phyloP scores from a whole-genome alignment of 495 filamentous ascomycete genomes.

The Usnea hakonensis region DNA sequence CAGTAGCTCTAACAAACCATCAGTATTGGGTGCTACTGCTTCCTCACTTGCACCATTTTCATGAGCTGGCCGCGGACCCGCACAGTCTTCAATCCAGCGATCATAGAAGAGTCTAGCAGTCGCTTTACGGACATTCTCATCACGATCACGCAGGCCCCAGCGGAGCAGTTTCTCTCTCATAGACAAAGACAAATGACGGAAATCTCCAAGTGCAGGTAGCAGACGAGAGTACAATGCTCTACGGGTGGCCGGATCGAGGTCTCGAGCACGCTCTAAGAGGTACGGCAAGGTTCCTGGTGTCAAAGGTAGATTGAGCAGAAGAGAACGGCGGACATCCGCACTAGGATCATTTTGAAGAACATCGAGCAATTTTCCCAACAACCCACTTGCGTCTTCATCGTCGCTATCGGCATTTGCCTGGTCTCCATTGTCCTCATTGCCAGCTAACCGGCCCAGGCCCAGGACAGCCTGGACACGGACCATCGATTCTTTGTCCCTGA shows the following conservation, averaged over 20 bases:
- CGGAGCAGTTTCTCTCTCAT: conserved; percentile 94
- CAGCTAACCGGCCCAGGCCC: conserved; percentile 74
- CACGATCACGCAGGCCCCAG: conserved; percentile 90
- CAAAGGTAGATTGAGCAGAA: conserved; percentile 84
- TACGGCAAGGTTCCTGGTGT: conserved; percentile 75
- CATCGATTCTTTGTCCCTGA: conserved; percentile 86
- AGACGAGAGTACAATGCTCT: conserved; percentile 81
- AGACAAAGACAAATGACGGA: conserved; percentile 86
- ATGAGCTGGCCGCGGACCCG: conserved; percentile 47
- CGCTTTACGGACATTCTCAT: conserved; percentile 89
- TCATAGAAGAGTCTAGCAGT: conserved; percentile 85
- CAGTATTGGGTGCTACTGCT: conserved; percentile 54
- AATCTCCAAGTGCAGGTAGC: conserved; percentile 85
- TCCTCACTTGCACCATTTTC: conserved; percentile 40
- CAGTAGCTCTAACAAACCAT: conserved; percentile 77
- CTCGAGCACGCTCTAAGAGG: conserved; percentile 82
- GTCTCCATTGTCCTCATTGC: conserved; percentile 69
- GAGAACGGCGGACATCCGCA: conserved; percentile 79
- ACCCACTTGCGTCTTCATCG: conserved; percentile 46
- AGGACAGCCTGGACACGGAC: conserved; percentile 92
- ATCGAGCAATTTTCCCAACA: conserved; percentile 78
- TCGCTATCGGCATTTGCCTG: conserved; percentile 59
- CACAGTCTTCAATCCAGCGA: conserved; percentile 93
- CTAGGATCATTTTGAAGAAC: conserved; percentile 91
- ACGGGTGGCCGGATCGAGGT: conserved; percentile 74